phyloP scores from a whole-genome alignment of 371 early-diverging fungal genomes.

The Zopfochytrium polystomum region DNA sequence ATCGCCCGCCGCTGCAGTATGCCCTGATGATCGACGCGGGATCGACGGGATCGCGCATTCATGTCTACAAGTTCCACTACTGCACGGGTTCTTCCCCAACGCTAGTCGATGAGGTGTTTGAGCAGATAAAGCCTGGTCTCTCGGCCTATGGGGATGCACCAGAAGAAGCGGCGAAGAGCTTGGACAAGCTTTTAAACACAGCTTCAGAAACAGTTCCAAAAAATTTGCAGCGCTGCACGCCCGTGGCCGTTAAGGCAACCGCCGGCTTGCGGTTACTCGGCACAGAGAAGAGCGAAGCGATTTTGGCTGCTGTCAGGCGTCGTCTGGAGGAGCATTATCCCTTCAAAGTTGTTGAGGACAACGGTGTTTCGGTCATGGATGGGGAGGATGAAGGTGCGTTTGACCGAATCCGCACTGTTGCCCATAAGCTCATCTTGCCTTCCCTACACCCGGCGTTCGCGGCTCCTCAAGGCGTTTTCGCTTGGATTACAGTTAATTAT shows the following conservation, averaged over 20 bases:
- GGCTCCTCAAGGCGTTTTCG: conserved; percentile 80
- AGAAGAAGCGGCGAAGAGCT: conserved; percentile 71
- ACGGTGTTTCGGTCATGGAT: conserved; percentile 86
- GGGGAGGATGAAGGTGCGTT: conserved; percentile 81
- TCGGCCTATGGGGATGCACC: conserved; percentile 68
- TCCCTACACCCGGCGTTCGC: too few species aligned
- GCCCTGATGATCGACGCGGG: conserved; percentile 93
- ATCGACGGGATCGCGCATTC: conserved; percentile 95
- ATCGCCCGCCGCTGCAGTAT: conserved; percentile 42
- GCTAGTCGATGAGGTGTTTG: conserved; percentile 82
- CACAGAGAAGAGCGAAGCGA: conserved; percentile 57
- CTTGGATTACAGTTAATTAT: conserved; percentile 98
- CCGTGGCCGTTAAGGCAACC: conserved; percentile 93
- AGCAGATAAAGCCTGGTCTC: conserved; percentile 81
- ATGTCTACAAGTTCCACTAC: conserved; percentile 87
- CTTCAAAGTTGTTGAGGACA: conserved; percentile 67
- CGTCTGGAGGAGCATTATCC: conserved; percentile 73
- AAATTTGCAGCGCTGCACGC: conserved; percentile 74
- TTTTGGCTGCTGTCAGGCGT: conserved; percentile 68
- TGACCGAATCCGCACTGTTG: too few species aligned
- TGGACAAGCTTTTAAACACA: conserved; percentile 72
- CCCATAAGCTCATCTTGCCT: too few species aligned
- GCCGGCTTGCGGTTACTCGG: conserved; percentile 80
- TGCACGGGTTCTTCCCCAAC: conserved; percentile 62
- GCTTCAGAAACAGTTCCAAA: conserved; percentile 76